Evolutionary conservation across 345 rosid species (phyloP), one percentile per base, ranked within the genome.

Genomic region (Lenwebbia sp.): DNA sequence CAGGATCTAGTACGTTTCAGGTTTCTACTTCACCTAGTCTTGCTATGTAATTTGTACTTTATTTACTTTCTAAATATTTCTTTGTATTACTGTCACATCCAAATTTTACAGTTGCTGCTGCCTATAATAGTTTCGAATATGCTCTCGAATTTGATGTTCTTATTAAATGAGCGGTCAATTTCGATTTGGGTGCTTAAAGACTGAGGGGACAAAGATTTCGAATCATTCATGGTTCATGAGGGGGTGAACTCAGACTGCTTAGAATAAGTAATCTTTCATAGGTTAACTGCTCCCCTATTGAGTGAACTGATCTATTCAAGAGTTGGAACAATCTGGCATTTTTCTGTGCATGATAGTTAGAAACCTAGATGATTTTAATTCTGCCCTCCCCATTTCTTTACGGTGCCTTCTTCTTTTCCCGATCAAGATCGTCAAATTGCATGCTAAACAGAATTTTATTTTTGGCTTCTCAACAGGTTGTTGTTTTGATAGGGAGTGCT

Each of bases 401-500:
- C 60, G 0, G 60, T 10, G 13, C 60, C 2, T 56, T 33, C 13
- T 33, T 19, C 19, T 70, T 19, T 37, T 33, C 78, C 78, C 19
- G 25, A 70, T 70, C 26, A 33, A 70, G 78, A 37, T 70, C 0
- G 78, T 37, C 47, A 70, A 70, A 33, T 37, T 19, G 78, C 13
- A 9, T 5, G 78, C 78, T 70, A 19, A 37, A 22, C 44, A 37
- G 78, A 70, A 10, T 10, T 70, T 19, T 19, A 9, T 49, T 52
- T 52, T 54, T 76, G 21, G 17, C 44, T 23, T 15, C n/a, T 23
- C 7, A 40, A 51, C 91, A 94, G 99, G 94, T 92, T 87, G 96
- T 90, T 84, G 88, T 95, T 90, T 53, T 94, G 87, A 94, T 96
- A 28, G 98, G 99, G 85, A 90, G 88, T 88, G 88, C 97, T 49